These are phyloP conservation scores for Canariomyces notabilis DNA, from an alignment of 2,329 filamentous ascomycete genomes.

Conservation along the genomic window DNA sequence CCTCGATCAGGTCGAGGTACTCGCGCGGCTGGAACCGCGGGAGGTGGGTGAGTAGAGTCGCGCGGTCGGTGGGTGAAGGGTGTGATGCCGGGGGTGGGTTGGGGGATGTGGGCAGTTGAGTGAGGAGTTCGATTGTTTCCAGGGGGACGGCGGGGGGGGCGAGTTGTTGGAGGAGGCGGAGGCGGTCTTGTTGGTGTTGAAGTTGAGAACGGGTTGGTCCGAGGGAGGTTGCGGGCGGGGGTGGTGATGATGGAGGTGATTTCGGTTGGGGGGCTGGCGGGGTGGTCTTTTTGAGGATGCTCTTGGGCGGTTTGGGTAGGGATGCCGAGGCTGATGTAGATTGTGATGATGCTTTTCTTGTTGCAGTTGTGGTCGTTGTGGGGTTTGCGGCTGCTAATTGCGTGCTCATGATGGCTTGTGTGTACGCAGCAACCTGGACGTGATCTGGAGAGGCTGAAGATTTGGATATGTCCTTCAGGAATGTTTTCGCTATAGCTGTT, in stretches of 20 bases:
- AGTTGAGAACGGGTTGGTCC: conserved; percentile 27
- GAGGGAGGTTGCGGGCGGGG: no score
- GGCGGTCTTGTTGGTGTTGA: conserved; percentile 34
- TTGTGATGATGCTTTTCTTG: no score
- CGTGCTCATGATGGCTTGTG: conserved; percentile 2
- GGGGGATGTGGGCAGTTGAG: conserved; percentile 53
- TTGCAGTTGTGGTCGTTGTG: no score
- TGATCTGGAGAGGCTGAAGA: not conserved
- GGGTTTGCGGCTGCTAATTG: no score
- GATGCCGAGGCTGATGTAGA: conserved; percentile 45
- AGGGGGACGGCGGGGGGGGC: conserved; percentile 56
- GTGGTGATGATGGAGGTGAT: conserved; percentile 28
- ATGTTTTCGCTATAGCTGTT: no score
- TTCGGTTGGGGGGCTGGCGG: conserved; percentile 28
- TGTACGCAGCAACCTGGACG: not conserved
- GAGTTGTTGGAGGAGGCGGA: conserved; percentile 58
- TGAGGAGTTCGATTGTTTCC: conserved; percentile 61
- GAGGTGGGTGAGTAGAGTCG: conserved; percentile 61
- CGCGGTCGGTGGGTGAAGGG: conserved; percentile 54
- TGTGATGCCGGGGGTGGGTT: conserved; percentile 29
- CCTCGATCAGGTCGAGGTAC: conserved; percentile 82
- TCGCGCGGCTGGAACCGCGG: conserved; percentile 77
- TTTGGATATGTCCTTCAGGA: no score
- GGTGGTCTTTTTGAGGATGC: conserved; percentile 58
- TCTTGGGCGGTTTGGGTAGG: conserved; percentile 36